Evolutionary conservation across 306 rosid genomes (phyloP).

Genomic region (Herpetospermum pedunculosum): DNA sequence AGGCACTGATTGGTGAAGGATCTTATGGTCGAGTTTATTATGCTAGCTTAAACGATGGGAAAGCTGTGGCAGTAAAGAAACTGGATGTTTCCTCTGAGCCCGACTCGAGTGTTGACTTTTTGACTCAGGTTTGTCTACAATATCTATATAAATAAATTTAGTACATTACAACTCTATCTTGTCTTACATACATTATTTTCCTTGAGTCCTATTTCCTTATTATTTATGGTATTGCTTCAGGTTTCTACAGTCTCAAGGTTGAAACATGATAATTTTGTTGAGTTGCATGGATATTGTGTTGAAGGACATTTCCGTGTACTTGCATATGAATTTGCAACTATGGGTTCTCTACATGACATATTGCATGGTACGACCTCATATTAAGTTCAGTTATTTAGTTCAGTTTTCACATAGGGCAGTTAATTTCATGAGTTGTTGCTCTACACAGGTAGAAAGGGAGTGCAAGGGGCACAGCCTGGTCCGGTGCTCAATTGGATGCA

Average conservation of each 20-base stretch:
- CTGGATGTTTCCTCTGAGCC: constrained; percentile 68
- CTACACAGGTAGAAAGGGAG: constrained; percentile 57
- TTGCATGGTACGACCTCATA: constrained; percentile 4
- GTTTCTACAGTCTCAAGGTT: constrained; percentile 14
- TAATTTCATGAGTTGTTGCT: not conserved
- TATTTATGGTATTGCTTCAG: constrained; percentile 4
- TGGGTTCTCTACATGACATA: constrained; percentile 17
- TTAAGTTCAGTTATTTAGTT: not conserved
- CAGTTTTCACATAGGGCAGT: not conserved
- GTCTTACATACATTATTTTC: not conserved
- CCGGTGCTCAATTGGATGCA: constrained; percentile 66
- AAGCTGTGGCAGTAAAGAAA: constrained; percentile 62
- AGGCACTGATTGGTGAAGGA: constrained; percentile 74
- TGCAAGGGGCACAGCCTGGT: constrained; percentile 75
- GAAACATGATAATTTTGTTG: constrained; percentile 14
- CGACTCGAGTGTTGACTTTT: constrained; percentile 47
- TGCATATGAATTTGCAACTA: constrained; percentile 14
- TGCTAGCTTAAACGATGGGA: constrained; percentile 39
- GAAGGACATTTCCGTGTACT: constrained; percentile 12
- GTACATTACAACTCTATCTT: not conserved
- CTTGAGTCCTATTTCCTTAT: not conserved
- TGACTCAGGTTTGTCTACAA: constrained; percentile 41
- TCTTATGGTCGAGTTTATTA: constrained; percentile 64
- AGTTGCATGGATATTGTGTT: constrained; percentile 15
- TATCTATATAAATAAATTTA: constrained; percentile 4